Percentiles rank a stretch among this genome's conserved stretches.
Conservation (phyloP, 371 early-diverging fungal genomes). For the Mortierella sp. region DNA sequence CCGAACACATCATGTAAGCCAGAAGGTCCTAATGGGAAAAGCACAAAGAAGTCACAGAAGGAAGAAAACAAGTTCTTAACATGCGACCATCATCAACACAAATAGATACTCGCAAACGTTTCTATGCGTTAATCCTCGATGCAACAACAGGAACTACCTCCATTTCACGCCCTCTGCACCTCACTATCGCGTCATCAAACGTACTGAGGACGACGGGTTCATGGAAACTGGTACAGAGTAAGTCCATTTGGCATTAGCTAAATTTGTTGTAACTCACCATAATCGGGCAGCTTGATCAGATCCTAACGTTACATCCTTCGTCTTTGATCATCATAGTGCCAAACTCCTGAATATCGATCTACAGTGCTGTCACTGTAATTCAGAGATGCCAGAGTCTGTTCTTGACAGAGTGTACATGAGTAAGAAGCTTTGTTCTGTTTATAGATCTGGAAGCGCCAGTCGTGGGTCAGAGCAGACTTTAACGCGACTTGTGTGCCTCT, state of each 20-base stretch:
- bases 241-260: background rate
- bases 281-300: no score
- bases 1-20: conserved; percentile 37
- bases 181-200: conserved; percentile 36
- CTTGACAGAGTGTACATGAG: conserved; percentile 44
- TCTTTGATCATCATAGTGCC: conserved; percentile 4
- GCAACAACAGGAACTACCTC: conserved; percentile 46
- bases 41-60: no score
- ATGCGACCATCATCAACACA: background rate
- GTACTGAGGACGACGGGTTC: conserved; percentile 40
- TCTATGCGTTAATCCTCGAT: conserved; percentile 35
- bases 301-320: background rate
- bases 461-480: background rate
- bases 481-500: background rate
- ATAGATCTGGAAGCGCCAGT: background rate
- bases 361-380: conserved; percentile 36
- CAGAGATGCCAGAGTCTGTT: conserved; percentile 46
- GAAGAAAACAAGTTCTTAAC: background rate
- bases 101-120: conserved; percentile 49
- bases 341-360: conserved; percentile 37
- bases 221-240: conserved; percentile 52
- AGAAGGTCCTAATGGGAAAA: no score
- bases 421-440: background rate
- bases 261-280: background rate
- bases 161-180: conserved; percentile 31